These are phyloP conservation scores for Suhomyces sp. DNA, from an alignment of 805 yeast species.

Conservation along the genomic window DNA sequence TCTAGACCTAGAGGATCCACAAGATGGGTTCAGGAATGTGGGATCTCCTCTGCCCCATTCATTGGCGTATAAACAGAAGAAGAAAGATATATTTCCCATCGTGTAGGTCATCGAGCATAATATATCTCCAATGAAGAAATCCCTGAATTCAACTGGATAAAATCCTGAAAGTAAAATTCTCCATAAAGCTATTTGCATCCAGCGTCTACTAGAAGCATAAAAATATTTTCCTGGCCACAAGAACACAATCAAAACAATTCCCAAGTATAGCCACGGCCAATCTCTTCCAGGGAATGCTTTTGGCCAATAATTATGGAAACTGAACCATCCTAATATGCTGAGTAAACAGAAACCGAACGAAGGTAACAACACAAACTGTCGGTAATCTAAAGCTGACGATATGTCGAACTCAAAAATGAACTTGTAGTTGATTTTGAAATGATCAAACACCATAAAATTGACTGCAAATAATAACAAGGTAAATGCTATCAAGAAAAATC, in stretches of 20 bases:
- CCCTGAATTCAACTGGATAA: conserved; percentile 93
- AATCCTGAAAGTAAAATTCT: conserved; percentile 78
- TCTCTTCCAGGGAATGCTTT: conserved; percentile 58
- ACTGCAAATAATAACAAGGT: conserved; percentile 63
- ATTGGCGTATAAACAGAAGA: conserved; percentile 76
- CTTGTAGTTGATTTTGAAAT: conserved; percentile 78
- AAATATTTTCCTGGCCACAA: conserved; percentile 62
- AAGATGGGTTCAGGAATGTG: conserved; percentile 32
- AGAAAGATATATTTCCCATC: conserved; percentile 78
- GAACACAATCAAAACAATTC: conserved; percentile 45
- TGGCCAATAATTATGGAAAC: conserved; percentile 72
- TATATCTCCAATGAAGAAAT: conserved; percentile 90
- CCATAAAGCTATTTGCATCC: conserved; percentile 73
- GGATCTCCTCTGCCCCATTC: conserved; percentile 55
- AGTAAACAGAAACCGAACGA: conserved; percentile 55
- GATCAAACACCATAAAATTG: conserved; percentile 71
- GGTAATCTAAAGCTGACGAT: conserved; percentile 60
- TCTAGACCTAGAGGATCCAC: conserved; percentile 79
- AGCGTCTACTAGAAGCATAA: conserved; percentile 64
- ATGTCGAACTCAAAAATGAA: conserved; percentile 88
- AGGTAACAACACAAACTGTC: conserved; percentile 67
- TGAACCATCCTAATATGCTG: conserved; percentile 68
- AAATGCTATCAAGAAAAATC: conserved; percentile 69
- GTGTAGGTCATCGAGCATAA: conserved; percentile 87
- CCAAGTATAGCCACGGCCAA: conserved; percentile 80